These are phyloP conservation scores for Rhizoclosmatium hyalinum DNA, from an alignment of 371 early-diverging fungal species.

Conservation along the genomic window DNA sequence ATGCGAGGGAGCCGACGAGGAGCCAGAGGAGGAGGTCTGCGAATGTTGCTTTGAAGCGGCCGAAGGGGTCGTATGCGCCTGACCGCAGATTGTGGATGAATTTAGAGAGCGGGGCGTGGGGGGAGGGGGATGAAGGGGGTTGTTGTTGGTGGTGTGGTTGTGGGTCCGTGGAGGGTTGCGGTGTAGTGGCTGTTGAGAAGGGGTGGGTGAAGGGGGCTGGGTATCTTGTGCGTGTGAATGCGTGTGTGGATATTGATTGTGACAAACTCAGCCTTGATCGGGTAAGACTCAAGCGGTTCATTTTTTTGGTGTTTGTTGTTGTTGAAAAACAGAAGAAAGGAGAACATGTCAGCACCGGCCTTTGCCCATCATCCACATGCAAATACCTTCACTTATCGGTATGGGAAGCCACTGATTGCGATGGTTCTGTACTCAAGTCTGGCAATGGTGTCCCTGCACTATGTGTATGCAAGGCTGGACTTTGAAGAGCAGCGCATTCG, in stretches of 20 bases:
- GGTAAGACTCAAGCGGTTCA: neutral
- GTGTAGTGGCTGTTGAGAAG: conserved; percentile 1
- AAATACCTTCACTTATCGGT: conserved; percentile 19
- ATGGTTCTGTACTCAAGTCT: conserved; percentile 30
- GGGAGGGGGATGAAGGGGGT: neutral
- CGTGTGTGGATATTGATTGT: neutral
- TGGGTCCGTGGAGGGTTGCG: neutral
- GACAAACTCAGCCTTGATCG: neutral
- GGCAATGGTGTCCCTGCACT: conserved; percentile 21
- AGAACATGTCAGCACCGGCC: neutral
- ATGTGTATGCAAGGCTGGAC: conserved; percentile 26
- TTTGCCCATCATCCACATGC: neutral
- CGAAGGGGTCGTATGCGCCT: conserved; percentile 22
- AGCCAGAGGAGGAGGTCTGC: conserved; percentile 7
- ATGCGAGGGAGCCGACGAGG: conserved; percentile 7
- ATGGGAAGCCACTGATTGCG: conserved; percentile 18
- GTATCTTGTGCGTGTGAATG: neutral
- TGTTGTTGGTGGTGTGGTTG: neutral
- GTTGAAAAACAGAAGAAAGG: neutral
- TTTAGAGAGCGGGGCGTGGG: neutral
- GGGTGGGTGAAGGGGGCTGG: neutral
- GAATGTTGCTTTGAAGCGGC: conserved; percentile 11
- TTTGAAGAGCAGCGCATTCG: conserved; percentile 29
- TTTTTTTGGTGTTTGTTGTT: no score
- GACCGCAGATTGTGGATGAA: neutral